Conservation (phyloP, 257 asterid species). For the Osmanthus fragrans region DNA sequence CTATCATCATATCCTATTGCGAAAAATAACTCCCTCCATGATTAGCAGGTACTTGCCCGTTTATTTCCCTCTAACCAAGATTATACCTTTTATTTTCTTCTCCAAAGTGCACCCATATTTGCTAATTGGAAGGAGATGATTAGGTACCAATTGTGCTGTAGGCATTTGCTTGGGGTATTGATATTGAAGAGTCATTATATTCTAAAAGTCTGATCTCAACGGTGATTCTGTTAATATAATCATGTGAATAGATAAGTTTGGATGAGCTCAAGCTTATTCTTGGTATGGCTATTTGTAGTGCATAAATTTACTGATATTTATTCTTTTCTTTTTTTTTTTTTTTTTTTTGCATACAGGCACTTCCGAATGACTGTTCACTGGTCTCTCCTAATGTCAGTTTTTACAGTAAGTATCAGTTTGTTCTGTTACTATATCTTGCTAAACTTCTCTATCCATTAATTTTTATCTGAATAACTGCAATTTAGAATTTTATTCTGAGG, state of each 20-base stretch:
- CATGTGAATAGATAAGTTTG: background rate
- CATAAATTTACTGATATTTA: slow-evolving; percentile 20
- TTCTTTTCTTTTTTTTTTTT: no score
- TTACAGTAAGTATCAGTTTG: slow-evolving; percentile 57
- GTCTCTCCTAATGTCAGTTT: slow-evolving; percentile 88
- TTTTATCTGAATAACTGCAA: background rate
- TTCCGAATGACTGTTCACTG: slow-evolving; percentile 64
- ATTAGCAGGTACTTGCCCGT: slow-evolving; percentile 11
- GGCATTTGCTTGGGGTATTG: slow-evolving; percentile 8
- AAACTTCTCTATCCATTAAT: background rate
- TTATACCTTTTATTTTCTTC: background rate
- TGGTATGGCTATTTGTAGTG: background rate
- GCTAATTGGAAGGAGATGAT: background rate
- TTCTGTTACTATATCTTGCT: slow-evolving; percentile 21
- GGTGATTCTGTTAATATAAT: slow-evolving; percentile 3
- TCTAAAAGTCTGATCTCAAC: slow-evolving; percentile 24
- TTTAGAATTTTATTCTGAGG: background rate
- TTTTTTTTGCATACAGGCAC: slow-evolving; percentile 68
- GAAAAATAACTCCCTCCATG: slow-evolving; percentile 2
- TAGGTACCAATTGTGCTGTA: background rate
- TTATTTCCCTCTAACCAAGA: slow-evolving; percentile 15
- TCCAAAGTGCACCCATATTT: background rate
- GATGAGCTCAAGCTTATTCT: background rate
- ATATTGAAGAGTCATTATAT: slow-evolving; percentile 11
- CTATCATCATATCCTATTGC: slow-evolving; percentile 16